phyloP scores from a whole-genome alignment of 202 grass and related monocot genomes.

The Eragrostis tef region DNA sequence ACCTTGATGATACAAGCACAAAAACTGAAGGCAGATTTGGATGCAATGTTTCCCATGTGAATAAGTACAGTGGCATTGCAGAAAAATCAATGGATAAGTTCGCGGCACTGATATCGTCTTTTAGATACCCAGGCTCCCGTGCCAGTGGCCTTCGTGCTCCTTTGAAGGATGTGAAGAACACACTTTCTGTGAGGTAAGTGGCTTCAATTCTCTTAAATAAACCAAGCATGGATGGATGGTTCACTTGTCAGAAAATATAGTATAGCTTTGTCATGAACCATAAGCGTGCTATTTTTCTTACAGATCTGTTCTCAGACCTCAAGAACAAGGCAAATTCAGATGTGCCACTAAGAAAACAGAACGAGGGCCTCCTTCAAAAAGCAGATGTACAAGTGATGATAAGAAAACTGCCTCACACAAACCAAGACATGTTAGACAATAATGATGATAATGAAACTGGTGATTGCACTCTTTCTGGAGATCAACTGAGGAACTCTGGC shows the following conservation, averaged over 20 bases:
- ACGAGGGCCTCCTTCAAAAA: conserved; percentile 27
- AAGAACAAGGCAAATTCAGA: conserved; percentile 30
- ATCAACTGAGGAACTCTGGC: conserved; percentile 43
- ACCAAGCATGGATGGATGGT: conserved; percentile 5
- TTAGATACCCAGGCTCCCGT: conserved; percentile 74
- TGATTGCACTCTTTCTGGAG: conserved; percentile 47
- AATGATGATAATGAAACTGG: conserved; percentile 41
- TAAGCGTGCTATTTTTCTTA: conserved; percentile 40
- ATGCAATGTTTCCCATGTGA: conserved; percentile 84
- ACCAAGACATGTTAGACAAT: conserved; percentile 41
- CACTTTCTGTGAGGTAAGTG: conserved; percentile 65
- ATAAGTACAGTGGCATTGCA: conserved; percentile 75
- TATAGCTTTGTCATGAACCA: background rate
- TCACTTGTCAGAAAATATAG: conserved; percentile 12
- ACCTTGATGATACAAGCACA: conserved; percentile 31
- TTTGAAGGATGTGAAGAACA: conserved; percentile 85
- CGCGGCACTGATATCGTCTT: conserved; percentile 73
- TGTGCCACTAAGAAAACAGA: conserved; percentile 41
- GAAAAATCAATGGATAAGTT: conserved; percentile 97
- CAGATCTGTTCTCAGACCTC: conserved; percentile 52
- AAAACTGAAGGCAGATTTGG: conserved; percentile 66
- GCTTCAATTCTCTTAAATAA: conserved; percentile 17
- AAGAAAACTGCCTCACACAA: conserved; percentile 34
- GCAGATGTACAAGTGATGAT: conserved; percentile 40
- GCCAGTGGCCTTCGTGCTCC: conserved; percentile 90